A percentile compares a stretch with the other conserved stretches of the same genome.
phyloP scores from a whole-genome alignment of 2,329 filamentous ascomycete species.

The Pezicula rhizophila region DNA sequence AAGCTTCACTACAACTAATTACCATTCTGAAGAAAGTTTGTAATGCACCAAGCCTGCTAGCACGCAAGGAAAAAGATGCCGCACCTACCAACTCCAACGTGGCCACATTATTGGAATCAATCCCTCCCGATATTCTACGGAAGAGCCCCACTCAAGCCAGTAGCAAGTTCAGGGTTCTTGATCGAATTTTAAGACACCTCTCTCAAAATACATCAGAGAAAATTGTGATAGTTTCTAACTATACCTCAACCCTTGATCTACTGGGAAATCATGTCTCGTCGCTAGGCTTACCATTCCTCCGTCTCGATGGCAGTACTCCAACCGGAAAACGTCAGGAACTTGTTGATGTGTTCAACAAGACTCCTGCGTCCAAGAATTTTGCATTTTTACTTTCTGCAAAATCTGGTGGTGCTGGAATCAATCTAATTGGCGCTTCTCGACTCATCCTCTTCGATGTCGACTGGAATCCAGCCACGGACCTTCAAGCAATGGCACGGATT shows the following conservation, averaged over 20 bases:
- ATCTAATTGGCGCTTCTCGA: slow-evolving; percentile 64
- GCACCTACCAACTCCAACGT: slow-evolving; percentile 26
- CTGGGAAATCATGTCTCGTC: slow-evolving; percentile 55
- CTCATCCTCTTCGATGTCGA: slow-evolving; percentile 68
- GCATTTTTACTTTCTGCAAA: slow-evolving; percentile 70
- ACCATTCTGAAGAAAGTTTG: slow-evolving; percentile 69
- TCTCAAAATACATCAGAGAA: slow-evolving; percentile 59
- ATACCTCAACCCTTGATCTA: slow-evolving; percentile 65
- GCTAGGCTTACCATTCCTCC: slow-evolving; percentile 55
- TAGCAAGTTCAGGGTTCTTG: slow-evolving; percentile 61
- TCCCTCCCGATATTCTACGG: slow-evolving; percentile 48
- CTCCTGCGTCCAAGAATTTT: slow-evolving; percentile 49
- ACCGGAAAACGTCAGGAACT: slow-evolving; percentile 58
- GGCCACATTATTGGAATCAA: slow-evolving; percentile 40
- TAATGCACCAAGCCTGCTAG: slow-evolving; percentile 61
- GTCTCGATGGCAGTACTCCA: slow-evolving; percentile 63
- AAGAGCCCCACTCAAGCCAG: slow-evolving; percentile 51
- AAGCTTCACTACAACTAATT: slow-evolving; percentile 62
- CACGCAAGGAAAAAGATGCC: slow-evolving; percentile 38
- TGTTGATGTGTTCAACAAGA: slow-evolving; percentile 65
- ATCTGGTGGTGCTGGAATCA: slow-evolving; percentile 63
- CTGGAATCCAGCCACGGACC: slow-evolving; percentile 70
- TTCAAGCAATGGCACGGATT: slow-evolving; percentile 70
- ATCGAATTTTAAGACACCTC: slow-evolving; percentile 57
- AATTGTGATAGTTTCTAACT: slow-evolving; percentile 70